Conservation (phyloP, 768 basidiomycete genomes). For the Mycena galericulata region DNA sequence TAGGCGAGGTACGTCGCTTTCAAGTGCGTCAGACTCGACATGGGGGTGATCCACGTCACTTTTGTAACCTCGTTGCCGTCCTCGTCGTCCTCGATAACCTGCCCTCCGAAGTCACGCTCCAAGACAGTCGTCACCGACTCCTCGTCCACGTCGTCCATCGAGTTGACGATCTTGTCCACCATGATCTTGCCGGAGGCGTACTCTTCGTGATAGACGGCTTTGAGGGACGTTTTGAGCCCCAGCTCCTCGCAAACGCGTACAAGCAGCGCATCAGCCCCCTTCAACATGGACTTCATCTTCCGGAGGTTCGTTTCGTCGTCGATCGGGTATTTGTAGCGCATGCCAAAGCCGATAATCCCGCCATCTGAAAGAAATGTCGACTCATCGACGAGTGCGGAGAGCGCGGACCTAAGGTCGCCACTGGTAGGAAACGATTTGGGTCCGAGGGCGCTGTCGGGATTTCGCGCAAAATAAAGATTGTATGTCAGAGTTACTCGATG, state of each 20-base stretch:
- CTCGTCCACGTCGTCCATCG: background rate
- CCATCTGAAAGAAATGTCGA: slow-evolving; percentile 51
- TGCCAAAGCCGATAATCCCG: slow-evolving; percentile 54
- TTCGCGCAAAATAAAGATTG: slow-evolving; percentile 8
- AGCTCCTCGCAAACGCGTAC: slow-evolving; percentile 35
- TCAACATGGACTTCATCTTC: slow-evolving; percentile 33
- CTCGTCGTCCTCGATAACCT: background rate
- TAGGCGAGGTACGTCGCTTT: slow-evolving; percentile 35
- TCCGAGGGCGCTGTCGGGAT: too few relatives aligned
- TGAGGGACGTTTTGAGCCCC: slow-evolving; percentile 33
- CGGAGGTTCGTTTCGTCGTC: background rate
- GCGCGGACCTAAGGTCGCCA: background rate
- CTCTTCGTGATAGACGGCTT: slow-evolving; percentile 25
- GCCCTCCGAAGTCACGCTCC: background rate
- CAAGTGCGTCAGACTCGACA: slow-evolving; percentile 23
- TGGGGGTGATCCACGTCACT: slow-evolving; percentile 29
- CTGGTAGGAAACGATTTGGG: background rate
- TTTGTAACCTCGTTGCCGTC: slow-evolving; percentile 16
- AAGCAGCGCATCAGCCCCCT: slow-evolving; percentile 45
- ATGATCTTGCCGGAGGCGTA: background rate
- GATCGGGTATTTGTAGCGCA: slow-evolving; percentile 52
- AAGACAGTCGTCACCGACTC: background rate
- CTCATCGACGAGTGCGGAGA: slow-evolving; percentile 46
- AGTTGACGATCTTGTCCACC: background rate
- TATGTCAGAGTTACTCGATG: slow-evolving; percentile 24